Percentiles rank a stretch among this genome's conserved stretches.
These are phyloP conservation scores for Microsporum canis DNA, from an alignment of 2,329 filamentous ascomycete species.

Conservation along the genomic window DNA sequence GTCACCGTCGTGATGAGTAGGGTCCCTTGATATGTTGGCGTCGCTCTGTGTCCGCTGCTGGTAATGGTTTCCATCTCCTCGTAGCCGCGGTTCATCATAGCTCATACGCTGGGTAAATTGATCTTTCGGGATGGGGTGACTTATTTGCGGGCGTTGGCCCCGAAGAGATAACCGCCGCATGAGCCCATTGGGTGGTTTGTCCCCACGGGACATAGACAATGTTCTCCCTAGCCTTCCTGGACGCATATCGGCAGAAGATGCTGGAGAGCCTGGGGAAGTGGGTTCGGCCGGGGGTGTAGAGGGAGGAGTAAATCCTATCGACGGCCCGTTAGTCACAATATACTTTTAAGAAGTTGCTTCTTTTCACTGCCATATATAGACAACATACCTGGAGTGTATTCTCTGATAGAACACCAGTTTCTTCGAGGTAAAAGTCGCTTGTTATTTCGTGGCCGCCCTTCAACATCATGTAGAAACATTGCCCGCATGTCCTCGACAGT, in stretches of 20 bases:
- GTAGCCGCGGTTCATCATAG: conserved; percentile 21
- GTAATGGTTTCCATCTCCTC: not conserved
- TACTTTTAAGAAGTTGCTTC: not conserved
- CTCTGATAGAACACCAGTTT: conserved; percentile 89
- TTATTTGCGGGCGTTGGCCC: conserved; percentile 33
- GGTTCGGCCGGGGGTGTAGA: conserved; percentile 47
- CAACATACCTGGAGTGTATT: conserved; percentile 60
- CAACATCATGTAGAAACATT: conserved; percentile 78
- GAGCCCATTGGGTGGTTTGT: conserved; percentile 32
- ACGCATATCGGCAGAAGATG: conserved; percentile 16
- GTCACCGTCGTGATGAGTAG: conserved; percentile 1
- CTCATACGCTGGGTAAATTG: conserved; percentile 24
- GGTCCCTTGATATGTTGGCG: conserved; percentile 2
- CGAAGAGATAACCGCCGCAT: conserved; percentile 40
- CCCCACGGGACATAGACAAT: conserved; percentile 49
- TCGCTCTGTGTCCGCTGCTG: not conserved
- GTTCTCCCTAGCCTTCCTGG: conserved; percentile 43
- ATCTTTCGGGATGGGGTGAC: conserved; percentile 20
- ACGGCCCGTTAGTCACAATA: conserved; percentile 32
- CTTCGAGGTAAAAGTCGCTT: conserved; percentile 75
- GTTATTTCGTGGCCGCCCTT: conserved; percentile 83
- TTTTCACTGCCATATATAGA: not conserved
- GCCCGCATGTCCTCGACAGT: conserved; percentile 96
- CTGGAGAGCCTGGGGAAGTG: conserved; percentile 24
- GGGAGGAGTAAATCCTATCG: conserved; percentile 59